Evolutionary conservation across 1,139 yeast genomes (phyloP), one percentile per base, ranked within the genome.

Genomic region (Suhomyces terraborum): DNA sequence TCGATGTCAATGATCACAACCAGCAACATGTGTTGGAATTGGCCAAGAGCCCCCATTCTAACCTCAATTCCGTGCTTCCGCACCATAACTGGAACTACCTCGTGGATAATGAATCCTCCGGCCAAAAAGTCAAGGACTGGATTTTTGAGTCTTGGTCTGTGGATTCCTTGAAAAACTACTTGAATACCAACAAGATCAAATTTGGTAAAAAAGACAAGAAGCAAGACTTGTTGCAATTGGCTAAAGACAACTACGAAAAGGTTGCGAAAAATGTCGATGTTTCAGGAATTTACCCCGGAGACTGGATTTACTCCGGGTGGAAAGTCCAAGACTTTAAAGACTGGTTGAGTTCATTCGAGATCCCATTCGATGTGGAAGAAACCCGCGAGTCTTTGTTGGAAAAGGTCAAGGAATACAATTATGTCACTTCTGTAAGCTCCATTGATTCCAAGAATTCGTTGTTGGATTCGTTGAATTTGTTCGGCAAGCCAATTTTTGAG

Each of bases 271-370:
- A 56, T 22, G 51, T 61, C 40, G 58, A 66, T 1, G 64, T 64
- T 4, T 64, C 78, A 2, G 80, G 79, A 8, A 59, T 58, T 34
- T 76, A 77, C 45, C 75, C 80, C n/a, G 75, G 80, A 8, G 69
- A 66, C 37, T 70, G 78, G 70, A 60, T 77, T 35, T 79, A 75
- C 52, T 56, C 67, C 13, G 52, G 64, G 21, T 79, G 84, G 82
- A 59, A 65, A 24, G 53, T 54, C 10, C 61, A 66, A 6, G 75
- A 73, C 35, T 55, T 78, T 48, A 60, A 70, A 48, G 55, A 66
- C 14, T 75, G 86, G 78, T 57, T 78, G 41, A 60, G 65, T 20
- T 62, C 75, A 26, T 64, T 77, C 43, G 72, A 73, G 18, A 58
- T 77, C 43, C 67, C 52, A 16, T 73, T 69, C 52, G 66, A 68